These are phyloP conservation scores for Gaultheria prostrata DNA, from an alignment of 148 eudicot genomes.

Conservation along the genomic window DNA sequence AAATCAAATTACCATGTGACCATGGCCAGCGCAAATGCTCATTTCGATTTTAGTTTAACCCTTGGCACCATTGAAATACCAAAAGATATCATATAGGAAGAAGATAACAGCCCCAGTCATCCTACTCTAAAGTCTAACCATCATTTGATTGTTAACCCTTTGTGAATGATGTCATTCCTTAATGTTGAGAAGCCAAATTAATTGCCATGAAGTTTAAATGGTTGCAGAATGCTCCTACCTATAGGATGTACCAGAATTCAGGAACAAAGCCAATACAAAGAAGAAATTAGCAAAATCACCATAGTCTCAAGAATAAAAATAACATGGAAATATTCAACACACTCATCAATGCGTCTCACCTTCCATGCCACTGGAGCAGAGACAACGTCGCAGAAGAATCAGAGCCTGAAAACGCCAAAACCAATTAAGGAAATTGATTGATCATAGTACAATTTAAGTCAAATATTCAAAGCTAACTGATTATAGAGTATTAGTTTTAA, in stretches of 20 bases:
- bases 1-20: neutral
- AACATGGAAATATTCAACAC: neutral
- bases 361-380: conserved; percentile 34
- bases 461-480: neutral
- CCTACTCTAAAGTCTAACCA: neutral
- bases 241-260: neutral
- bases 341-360: conserved; percentile 15
- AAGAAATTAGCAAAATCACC: neutral
- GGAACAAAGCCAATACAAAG: neutral
- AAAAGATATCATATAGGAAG: neutral
- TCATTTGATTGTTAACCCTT: neutral
- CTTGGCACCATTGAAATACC: too few relatives aligned
- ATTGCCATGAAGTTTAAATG: neutral
- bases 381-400: conserved; percentile 52
- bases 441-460: neutral
- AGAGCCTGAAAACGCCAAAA: conserved; percentile 36
- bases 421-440: neutral
- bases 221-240: neutral
- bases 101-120: neutral
- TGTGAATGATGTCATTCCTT: neutral
- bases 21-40: neutral
- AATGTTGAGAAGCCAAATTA: neutral
- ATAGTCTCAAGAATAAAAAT: neutral
- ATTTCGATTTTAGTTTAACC: neutral
- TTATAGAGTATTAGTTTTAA: neutral